phyloP scores from a whole-genome alignment of 1,284 basidiomycete species.

The Marasmius oreades region DNA sequence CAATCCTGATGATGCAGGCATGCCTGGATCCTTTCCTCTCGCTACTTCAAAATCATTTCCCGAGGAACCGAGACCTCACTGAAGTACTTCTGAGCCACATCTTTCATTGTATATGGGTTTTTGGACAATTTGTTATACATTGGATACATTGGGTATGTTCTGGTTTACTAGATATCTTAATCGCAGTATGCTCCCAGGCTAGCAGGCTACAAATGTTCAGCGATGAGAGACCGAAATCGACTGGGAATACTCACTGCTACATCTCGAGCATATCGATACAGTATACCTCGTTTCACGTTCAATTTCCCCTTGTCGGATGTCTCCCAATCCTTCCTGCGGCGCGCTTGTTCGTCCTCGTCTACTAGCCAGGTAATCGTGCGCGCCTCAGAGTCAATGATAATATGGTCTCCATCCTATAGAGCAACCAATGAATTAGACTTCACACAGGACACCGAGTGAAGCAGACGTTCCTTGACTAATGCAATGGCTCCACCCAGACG shows the following conservation, averaged over 20 bases:
- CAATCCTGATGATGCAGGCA: not conserved
- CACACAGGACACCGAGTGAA: not conserved
- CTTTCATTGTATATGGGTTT: not conserved
- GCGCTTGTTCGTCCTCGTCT: conserved; percentile 72
- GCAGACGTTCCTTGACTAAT: conserved; percentile 47
- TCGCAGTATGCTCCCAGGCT: conserved; percentile 78
- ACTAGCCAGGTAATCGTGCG: conserved; percentile 84
- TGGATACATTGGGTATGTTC: conserved; percentile 16
- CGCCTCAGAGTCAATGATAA: conserved; percentile 77
- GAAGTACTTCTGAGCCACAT: too few species aligned
- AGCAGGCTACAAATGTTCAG: conserved; percentile 49
- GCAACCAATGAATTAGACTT: not conserved
- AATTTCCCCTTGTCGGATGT: conserved; percentile 57
- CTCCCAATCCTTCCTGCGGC: conserved; percentile 74
- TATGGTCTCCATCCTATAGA: conserved; percentile 80
- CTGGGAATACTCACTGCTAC: conserved; percentile 59
- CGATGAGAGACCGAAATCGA: not conserved
- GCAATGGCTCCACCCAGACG: conserved; percentile 93
- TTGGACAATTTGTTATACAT: not conserved
- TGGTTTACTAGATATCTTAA: conserved; percentile 28
- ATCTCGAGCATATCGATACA: conserved; percentile 76
- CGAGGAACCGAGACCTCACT: too few species aligned
- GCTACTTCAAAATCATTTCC: conserved; percentile 7
- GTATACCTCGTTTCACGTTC: conserved; percentile 69
- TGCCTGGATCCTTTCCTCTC: not conserved